Base-by-base conservation (phyloP, 495 filamentous ascomycete species). In the Penicillium riverlandense region DNA sequence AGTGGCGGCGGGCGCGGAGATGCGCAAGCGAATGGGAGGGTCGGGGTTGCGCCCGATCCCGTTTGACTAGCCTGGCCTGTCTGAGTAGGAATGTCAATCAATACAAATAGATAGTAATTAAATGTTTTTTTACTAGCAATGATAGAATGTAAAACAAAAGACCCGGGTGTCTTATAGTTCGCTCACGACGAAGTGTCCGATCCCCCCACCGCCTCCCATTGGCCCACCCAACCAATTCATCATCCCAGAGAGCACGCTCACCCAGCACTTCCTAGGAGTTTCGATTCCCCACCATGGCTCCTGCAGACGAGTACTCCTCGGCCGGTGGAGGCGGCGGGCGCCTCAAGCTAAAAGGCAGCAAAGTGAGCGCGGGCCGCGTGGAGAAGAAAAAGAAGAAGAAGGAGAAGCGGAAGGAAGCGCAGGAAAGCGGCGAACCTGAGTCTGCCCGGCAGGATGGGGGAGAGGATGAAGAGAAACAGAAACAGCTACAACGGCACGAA, bases 1-100 rank as follows among this genome's bases (percentile, higher is more conserved):
- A 36, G 75, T 96, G 50, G 92, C 88, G 27, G 94, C 92, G 11
- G 83, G 83, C 8, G 81, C 85, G 54, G 90, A 95, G 64, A 82
- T 83, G 77, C 83, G 77, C 66, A 96, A 95, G 71, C 74, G 75
- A 36, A 76, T 75, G 52, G 73, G 69, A 37, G 80, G 67, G 9
- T 76, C 78, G 42, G 66, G 75, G 32, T 61, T 96, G 57, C 80
- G 91, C 47, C 81, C 89, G 47, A 85, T 98, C 63, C 91, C 91
- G 0, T 98, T 98, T 65, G 91, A 96, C 68, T 96, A 68, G 15
- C 14, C 32, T 22, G 22, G 6, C 22, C 22, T 22, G 22, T 6
- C 22, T 22, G 4, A 12, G 14, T 40, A 22, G 3, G 0, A 0
- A 34, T 6, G 32, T 3, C 32, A 34, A 22, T 22, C 22, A 22